phyloP scores from a whole-genome alignment of 2,329 filamentous ascomycete species.

The Exophiala spinifera region DNA sequence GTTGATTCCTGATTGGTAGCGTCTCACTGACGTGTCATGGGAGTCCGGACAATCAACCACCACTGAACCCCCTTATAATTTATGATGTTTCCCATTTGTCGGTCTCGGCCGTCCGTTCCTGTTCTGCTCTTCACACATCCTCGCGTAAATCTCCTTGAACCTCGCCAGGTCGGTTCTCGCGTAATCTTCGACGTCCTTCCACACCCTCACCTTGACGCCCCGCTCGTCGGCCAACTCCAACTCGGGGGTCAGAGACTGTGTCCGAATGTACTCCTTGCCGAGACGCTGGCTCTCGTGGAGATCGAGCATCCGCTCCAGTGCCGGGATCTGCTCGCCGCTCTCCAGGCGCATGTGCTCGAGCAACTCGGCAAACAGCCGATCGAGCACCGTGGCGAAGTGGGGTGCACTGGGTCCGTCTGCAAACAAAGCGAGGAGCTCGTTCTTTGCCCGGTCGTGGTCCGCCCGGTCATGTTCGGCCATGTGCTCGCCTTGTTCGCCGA shows the following conservation, averaged over 20 bases:
- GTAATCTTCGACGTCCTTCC: conserved; percentile 18
- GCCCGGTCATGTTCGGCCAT: conserved; percentile 26
- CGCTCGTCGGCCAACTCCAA: conserved; percentile 8
- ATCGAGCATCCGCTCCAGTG: conserved; percentile 16
- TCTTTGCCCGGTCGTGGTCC: conserved; percentile 22
- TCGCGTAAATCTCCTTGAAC: conserved; percentile 14
- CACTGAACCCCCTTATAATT: conserved; percentile 6
- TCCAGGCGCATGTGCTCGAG: conserved; percentile 25
- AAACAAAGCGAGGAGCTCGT: conserved; percentile 15
- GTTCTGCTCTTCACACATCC: background rate
- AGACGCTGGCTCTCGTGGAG: conserved; percentile 14
- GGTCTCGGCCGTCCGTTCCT: background rate
- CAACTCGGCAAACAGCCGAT: conserved; percentile 18
- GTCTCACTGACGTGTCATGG: too few species aligned
- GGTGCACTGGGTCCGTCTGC: background rate
- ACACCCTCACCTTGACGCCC: conserved; percentile 9
- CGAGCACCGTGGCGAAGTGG: conserved; percentile 1
- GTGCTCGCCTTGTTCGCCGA: conserved; percentile 14
- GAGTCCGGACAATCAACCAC: too few species aligned
- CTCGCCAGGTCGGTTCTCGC: conserved; percentile 7
- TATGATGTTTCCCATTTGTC: background rate
- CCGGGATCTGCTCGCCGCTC: conserved; percentile 23
- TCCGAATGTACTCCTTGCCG: conserved; percentile 20
- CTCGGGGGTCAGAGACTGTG: conserved; percentile 21
- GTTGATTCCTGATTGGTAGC: conserved; percentile 31